Conservation (phyloP, 441 rosid species). For the Corymbia calophylla region DNA sequence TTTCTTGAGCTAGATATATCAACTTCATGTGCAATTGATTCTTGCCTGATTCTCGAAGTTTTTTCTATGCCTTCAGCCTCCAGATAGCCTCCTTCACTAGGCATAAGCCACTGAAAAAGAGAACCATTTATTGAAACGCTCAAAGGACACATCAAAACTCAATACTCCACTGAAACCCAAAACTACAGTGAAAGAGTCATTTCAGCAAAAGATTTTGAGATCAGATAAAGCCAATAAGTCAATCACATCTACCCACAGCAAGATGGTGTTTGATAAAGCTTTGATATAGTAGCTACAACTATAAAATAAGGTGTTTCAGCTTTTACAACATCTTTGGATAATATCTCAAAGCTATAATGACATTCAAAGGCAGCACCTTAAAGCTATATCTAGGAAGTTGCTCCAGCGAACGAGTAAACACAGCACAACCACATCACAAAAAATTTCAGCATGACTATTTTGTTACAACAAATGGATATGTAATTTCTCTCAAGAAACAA, state of each 20-base stretch:
- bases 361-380: neutral
- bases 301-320: neutral
- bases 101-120: conserved; percentile 76
- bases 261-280: neutral
- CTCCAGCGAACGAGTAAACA: neutral
- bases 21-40: conserved; percentile 50
- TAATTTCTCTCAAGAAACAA: neutral
- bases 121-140: neutral
- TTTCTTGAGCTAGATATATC: conserved; percentile 53
- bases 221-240: neutral
- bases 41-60: conserved; percentile 75
- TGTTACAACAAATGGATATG: neutral
- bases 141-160: neutral
- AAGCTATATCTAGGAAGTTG: neutral
- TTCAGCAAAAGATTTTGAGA: neutral
- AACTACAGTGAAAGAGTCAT: neutral
- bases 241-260: neutral
- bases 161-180: neutral
- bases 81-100: conserved; percentile 70
- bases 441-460: neutral
- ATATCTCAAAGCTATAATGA: neutral
- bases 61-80: conserved; percentile 86
- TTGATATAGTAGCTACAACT: neutral
- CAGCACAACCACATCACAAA: neutral
- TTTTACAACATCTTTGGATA: neutral